These are phyloP conservation scores for Microcera coccophila DNA, from an alignment of 2,329 filamentous ascomycete genomes.

Conservation along the genomic window DNA sequence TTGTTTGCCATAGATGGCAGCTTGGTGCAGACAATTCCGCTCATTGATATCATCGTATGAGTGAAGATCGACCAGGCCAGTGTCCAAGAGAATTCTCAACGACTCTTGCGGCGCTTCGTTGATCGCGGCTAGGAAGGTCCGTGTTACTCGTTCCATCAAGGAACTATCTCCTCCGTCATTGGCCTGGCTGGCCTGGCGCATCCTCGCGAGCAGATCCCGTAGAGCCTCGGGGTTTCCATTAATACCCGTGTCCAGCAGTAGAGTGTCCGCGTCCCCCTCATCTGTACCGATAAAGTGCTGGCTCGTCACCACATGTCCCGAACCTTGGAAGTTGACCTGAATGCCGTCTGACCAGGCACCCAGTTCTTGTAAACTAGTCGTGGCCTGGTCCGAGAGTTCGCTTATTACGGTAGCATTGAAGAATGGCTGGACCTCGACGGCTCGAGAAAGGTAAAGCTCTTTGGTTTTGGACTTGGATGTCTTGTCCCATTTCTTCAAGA, in stretches of 20 bases:
- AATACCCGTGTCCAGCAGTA: slow-evolving; percentile 82
- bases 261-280: slow-evolving; percentile 83
- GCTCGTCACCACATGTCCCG: slow-evolving; percentile 62
- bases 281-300: slow-evolving; percentile 69
- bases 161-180: slow-evolving; percentile 55
- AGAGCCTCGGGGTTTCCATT: slow-evolving; percentile 74
- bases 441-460: slow-evolving; percentile 90
- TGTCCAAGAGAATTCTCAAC: slow-evolving; percentile 72
- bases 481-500: slow-evolving; percentile 99
- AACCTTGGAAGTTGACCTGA: slow-evolving; percentile 73
- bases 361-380: slow-evolving; percentile 89
- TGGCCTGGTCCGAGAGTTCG: slow-evolving; percentile 93
- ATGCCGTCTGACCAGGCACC: slow-evolving; percentile 97
- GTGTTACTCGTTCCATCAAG: slow-evolving; percentile 72
- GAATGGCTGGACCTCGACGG: slow-evolving; percentile 95
- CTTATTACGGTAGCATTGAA: slow-evolving; percentile 98
- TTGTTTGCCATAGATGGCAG: slow-evolving; percentile 85
- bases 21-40: slow-evolving; percentile 91
- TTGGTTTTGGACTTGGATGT: slow-evolving; percentile 98
- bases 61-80: slow-evolving; percentile 79
- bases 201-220: slow-evolving; percentile 73
- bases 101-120: slow-evolving; percentile 77
- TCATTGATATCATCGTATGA: slow-evolving; percentile 98
- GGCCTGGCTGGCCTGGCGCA: slow-evolving; percentile 54
- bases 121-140: slow-evolving; percentile 86